Base-by-base conservation (phyloP, 257 asterid genomes). In the Nicotiana benthamiana region DNA sequence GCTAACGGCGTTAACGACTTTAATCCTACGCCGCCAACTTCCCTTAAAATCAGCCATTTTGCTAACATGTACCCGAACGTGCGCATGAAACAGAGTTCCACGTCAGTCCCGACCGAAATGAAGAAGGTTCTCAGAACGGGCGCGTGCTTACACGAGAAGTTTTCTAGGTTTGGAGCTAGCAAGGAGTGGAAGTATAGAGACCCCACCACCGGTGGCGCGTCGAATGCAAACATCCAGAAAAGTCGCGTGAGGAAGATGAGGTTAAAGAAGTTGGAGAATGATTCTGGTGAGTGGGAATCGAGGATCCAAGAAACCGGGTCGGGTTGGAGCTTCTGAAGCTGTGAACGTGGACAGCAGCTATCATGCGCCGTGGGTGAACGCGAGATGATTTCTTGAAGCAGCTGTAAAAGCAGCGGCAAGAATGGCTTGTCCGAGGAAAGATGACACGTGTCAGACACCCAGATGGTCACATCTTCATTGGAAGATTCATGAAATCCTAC, bases 21-120 rank as follows among this genome's bases (percentile, higher is more conserved):
- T 59, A 89, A 72, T 16, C 96, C 96, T 28, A 76, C 57, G n/a
- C 82, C 87, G 11, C 89, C 90, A 2, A 92, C 81, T 46, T 92
- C 94, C 43, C 84, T 88, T 30, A 93, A 86, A 51, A 94, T 87
- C 75, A 94, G 40, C 91, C 90, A 90, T 77, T 94, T 93, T 1
- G 93, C 92, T 60, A 91, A 53, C 85, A 94, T 89, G 91, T 94
- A 94, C 75, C 98, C 97, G 30, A 89, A 87, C 16, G 97, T 88
- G 77, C 98, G 96, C 85, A 85, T 80, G 90, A 94, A 85, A 59
- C 93, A 90, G 2, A 93, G 90, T 82, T 94, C 98, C 80, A 93
- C 93, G 80, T 94, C 97, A 1, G 92, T 79, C 28, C 98, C 98
- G 1, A 84, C 90, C 0, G 96, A 34, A n/a, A 88, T 22, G 75